Evolutionary conservation across 805 yeast species (phyloP).

Genomic region (Lipomyces anomalus): DNA sequence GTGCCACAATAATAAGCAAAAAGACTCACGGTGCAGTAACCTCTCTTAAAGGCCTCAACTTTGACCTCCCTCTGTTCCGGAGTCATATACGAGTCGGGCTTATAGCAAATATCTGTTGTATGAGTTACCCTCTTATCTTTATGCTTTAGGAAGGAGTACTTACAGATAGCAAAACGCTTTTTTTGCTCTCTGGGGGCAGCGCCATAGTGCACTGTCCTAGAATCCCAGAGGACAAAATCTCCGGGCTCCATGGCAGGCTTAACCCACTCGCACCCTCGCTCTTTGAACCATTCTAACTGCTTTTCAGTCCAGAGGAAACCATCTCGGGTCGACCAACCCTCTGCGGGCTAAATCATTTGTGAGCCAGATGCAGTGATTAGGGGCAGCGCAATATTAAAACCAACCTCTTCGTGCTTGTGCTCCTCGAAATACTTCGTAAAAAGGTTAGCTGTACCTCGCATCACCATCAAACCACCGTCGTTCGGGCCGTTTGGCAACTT

Average conservation of each 20-base stretch:
- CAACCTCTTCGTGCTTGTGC: no score
- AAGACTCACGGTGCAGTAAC: no score
- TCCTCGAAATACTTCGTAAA: no score
- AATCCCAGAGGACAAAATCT: conserved; percentile 14
- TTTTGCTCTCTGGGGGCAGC: conserved; percentile 2
- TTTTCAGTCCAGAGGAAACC: no score
- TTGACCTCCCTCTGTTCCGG: conserved; percentile 12
- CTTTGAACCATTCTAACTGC: conserved; percentile 7
- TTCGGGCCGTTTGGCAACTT: conserved; percentile 17
- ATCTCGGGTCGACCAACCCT: no score
- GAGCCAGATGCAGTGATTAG: no score
- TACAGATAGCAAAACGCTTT: conserved; percentile 6
- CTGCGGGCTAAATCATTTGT: no score
- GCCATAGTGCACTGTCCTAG: conserved; percentile 13
- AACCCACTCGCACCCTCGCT: conserved; percentile 10
- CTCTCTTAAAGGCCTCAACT: conserved; percentile 10
- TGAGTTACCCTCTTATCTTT: no score
- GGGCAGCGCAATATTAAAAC: no score
- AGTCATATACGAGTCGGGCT: conserved; percentile 11
- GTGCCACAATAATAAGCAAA: no score
- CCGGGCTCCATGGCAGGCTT: conserved; percentile 13
- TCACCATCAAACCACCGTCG: conserved; percentile 15
- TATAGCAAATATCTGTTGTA: conserved; percentile 7
- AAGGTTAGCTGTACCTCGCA: no score
- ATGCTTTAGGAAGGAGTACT: no score